A percentile compares a stretch with the other conserved stretches of the same genome.
phyloP scores from a whole-genome alignment of 345 rosid species.

The Aethionema arabicum region DNA sequence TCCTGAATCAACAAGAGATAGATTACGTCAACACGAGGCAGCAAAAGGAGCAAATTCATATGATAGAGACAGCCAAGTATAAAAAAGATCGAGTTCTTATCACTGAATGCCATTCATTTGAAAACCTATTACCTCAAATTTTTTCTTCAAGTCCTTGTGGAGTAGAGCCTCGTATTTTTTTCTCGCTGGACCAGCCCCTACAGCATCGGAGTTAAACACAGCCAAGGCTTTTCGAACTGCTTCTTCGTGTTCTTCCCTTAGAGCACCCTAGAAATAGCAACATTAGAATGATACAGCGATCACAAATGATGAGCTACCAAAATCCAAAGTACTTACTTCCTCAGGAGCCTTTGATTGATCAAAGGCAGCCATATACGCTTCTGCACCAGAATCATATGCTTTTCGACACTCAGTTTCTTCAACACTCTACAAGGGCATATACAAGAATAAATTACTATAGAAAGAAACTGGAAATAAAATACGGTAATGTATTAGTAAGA shows the following conservation, averaged over 20 bases:
- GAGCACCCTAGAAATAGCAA: conserved; percentile 51
- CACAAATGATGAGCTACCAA: conserved; percentile 9
- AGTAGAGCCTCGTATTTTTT: conserved; percentile 87
- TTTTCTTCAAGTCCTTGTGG: conserved; percentile 75
- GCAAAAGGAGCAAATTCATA: conserved; percentile 4
- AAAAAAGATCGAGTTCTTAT: conserved; percentile 1
- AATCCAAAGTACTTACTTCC: conserved; percentile 56
- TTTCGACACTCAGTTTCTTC: conserved; percentile 96
- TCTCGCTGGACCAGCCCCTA: conserved; percentile 74
- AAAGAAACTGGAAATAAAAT: not conserved
- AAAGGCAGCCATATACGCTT: conserved; percentile 63
- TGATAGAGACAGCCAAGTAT: not conserved
- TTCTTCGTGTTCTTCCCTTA: conserved; percentile 91
- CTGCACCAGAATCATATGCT: conserved; percentile 84
- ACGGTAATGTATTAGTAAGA: conserved; percentile 6
- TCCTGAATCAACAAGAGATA: conserved; percentile 53
- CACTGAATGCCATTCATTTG: not conserved
- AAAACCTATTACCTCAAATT: conserved; percentile 64
- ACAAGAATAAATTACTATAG: not conserved
- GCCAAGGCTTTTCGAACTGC: conserved; percentile 73
- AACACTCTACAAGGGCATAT: conserved; percentile 63
- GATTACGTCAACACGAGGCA: conserved; percentile 14
- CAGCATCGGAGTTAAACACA: conserved; percentile 69
- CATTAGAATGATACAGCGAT: conserved; percentile 35
- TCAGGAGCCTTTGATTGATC: conserved; percentile 76